These are phyloP conservation scores for Leccinum sublutescens DNA, from an alignment of 768 basidiomycete genomes.

Conservation along the genomic window DNA sequence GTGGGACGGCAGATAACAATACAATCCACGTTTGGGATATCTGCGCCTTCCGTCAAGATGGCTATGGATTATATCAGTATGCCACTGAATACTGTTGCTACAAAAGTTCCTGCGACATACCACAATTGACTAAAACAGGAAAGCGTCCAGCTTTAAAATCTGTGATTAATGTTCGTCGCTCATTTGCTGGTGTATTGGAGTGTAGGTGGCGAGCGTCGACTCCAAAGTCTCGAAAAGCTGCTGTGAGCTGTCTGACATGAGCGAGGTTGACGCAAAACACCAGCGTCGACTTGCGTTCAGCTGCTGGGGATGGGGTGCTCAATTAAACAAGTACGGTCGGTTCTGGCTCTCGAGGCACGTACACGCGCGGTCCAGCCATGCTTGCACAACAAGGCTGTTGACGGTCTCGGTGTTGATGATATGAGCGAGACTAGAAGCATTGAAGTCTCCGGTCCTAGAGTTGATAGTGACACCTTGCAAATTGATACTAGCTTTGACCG, in stretches of 20 bases:
- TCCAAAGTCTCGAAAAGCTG: conserved; percentile 67
- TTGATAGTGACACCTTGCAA: conserved; percentile 67
- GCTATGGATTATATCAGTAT: conserved; percentile 37
- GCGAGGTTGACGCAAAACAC: conserved; percentile 88
- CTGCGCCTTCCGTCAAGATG: conserved; percentile 90
- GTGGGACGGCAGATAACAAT: conserved; percentile 87
- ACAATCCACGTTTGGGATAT: conserved; percentile 94
- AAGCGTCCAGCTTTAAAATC: conserved; percentile 71
- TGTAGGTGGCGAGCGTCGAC: conserved; percentile 84
- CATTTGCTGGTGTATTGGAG: conserved; percentile 58
- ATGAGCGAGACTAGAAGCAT: conserved; percentile 69
- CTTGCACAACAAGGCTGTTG: conserved; percentile 73
- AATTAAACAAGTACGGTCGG: conserved; percentile 6
- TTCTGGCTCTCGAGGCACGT: conserved; percentile 21
- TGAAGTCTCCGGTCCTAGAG: conserved; percentile 76
- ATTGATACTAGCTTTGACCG: conserved; percentile 73
- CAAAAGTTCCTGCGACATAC: conserved; percentile 39
- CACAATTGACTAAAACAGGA: conserved; percentile 89
- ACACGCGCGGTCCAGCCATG: conserved; percentile 89
- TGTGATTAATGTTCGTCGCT: conserved; percentile 62
- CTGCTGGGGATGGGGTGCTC: conserved; percentile 28
- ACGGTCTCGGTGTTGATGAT: conserved; percentile 79
- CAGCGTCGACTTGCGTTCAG: conserved; percentile 77
- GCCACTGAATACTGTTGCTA: neutral
- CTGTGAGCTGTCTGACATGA: conserved; percentile 76